Evolutionary conservation across 345 rosid genomes (phyloP).

Genomic region (Eucalyptus viminalis): DNA sequence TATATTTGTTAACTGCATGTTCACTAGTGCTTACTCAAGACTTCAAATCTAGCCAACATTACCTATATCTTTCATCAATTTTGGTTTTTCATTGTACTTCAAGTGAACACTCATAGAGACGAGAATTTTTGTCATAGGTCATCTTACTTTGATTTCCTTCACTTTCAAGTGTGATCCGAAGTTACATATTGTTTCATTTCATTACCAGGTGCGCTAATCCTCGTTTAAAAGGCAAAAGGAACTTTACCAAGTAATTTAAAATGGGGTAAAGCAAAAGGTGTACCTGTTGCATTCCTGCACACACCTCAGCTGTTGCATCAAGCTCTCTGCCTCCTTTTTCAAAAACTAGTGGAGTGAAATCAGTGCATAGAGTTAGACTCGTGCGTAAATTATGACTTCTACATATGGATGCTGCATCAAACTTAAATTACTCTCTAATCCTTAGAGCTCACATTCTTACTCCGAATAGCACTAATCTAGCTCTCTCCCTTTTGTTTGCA

Average conservation of each 20-base stretch:
- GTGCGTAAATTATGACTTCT: neutral
- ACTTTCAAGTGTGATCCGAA: neutral
- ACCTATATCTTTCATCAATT: neutral
- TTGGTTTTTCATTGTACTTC: neutral
- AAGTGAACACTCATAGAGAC: neutral
- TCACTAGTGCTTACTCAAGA: neutral
- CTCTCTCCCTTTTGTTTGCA: neutral
- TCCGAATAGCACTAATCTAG: neutral
- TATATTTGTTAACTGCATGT: neutral
- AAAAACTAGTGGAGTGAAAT: neutral
- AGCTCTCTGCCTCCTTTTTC: neutral
- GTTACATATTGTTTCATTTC: neutral
- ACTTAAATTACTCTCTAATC: neutral
- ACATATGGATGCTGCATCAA: neutral
- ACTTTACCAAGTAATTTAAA: neutral
- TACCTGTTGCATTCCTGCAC: neutral
- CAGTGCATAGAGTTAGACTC: neutral
- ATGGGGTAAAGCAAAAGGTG: neutral
- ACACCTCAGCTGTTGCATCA: neutral
- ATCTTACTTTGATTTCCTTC: neutral
- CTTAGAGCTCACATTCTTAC: neutral
- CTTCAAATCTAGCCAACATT: neutral
- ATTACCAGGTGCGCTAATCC: neutral
- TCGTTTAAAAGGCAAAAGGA: neutral
- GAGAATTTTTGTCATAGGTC: neutral